Base-by-base conservation (phyloP, 1,139 yeast species). In the Candida glucosophila region DNA sequence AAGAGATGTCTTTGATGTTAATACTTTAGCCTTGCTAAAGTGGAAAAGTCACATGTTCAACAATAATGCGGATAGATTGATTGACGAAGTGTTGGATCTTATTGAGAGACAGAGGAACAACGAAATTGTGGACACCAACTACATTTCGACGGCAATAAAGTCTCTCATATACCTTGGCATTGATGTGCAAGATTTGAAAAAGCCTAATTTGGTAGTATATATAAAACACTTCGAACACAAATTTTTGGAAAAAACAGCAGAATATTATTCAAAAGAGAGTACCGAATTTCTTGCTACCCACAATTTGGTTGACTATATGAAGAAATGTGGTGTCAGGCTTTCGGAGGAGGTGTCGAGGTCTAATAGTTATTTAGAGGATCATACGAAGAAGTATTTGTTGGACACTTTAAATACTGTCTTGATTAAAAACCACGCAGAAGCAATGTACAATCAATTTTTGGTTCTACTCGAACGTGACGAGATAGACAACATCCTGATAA, bases 231-330 rank as follows among this genome's bases (percentile, higher is more conserved):
- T 90, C 44, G 96, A 90, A 52, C 66, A 58, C 25, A 73, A 75
- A 19, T 90, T 86, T 48, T 62, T 90, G 39, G 73, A 69, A 18
- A 76, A 73, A 29, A 88, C 98, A 2, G 70, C 67, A 29, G 72
- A 67, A 21, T 90, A 80, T 50, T 90, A 88, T 52, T 57, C 63
- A 20, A 60, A 60, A 25, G 96, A 88, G 52, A 76, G 93, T 25
- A 58, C 63, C 13, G 65, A 65, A 26, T 86, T 76, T 47, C 61
- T 90, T 36, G 55, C 69, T 4, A 70, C 73, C 21, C 81, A 85
- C 49, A 80, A 86, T 40, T 93, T 88, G 26, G 90, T 88, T 20
- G 95, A 85, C 46, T 90, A 90, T 55, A 78, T 90, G 73, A 75
- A 73, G 38, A 83, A 80, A 50, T 94, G 95, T 26, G 88, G 82